Evolutionary conservation across 148 eudicot species (phyloP).

Genomic region (Cornus kousa): DNA sequence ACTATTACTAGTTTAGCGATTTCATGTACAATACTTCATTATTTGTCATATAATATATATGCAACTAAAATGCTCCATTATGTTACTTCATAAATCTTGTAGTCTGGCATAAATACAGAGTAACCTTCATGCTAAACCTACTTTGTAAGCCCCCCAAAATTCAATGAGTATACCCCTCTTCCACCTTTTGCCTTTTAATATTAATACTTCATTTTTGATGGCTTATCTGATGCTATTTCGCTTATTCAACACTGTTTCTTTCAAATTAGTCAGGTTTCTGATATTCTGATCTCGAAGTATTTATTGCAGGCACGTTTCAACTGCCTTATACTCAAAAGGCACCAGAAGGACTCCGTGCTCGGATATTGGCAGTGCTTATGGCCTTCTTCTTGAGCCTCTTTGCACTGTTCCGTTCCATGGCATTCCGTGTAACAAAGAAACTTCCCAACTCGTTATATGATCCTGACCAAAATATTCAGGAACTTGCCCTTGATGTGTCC

Average conservation of each 20-base stretch:
- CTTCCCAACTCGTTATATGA: slow-evolving; percentile 35
- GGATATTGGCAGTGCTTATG: slow-evolving; percentile 48
- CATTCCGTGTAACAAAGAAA: slow-evolving; percentile 46
- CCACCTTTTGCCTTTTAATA: background rate
- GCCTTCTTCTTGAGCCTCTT: slow-evolving; percentile 55
- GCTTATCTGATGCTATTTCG: background rate
- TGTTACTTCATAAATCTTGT: background rate
- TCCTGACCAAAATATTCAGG: slow-evolving; percentile 25
- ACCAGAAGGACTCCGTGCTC: slow-evolving; percentile 51
- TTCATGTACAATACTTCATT: background rate
- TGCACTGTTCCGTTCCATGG: slow-evolving; percentile 43
- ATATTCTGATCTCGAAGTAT: background rate
- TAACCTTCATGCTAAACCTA: background rate
- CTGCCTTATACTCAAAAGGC: slow-evolving; percentile 36
- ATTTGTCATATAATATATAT: background rate
- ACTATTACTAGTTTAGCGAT: background rate
- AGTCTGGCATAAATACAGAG: background rate
- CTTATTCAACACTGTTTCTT: background rate
- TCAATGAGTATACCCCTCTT: too few species aligned
- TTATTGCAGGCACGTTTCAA: slow-evolving; percentile 42
- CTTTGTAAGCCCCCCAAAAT: background rate
- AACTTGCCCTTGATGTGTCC: slow-evolving; percentile 33
- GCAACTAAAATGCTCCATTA: too few species aligned
- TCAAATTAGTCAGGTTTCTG: background rate
- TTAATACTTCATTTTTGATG: background rate